Conservation (phyloP, 768 basidiomycete genomes). For the Sarcomyxa edulis region DNA sequence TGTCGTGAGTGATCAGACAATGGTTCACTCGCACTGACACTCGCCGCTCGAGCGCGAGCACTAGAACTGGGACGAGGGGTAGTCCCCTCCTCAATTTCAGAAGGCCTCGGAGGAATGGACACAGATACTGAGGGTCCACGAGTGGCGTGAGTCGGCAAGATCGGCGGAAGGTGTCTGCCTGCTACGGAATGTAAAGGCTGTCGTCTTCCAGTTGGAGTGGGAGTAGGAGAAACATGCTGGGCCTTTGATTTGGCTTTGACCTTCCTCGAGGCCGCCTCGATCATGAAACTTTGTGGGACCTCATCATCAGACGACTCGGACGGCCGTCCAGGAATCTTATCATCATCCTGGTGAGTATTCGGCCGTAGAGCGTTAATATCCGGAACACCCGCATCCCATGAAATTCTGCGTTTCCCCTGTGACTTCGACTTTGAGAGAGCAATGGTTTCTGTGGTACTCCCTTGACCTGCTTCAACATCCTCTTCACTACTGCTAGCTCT, state of each 20-base stretch:
- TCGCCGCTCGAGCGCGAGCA: too few relatives aligned
- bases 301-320: constrained; percentile 72
- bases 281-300: constrained; percentile 82
- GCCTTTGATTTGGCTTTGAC: constrained; percentile 21
- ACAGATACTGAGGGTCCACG: constrained; percentile 27
- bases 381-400: constrained; percentile 53
- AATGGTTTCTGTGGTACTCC: constrained; percentile 25
- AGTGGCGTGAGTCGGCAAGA: too few relatives aligned
- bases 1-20: constrained; percentile 26
- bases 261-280: constrained; percentile 52
- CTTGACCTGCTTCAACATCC: constrained; percentile 61
- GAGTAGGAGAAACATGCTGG: constrained; percentile 16
- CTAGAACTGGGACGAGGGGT: constrained; percentile 15
- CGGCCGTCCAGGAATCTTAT: constrained; percentile 46
- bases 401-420: constrained; percentile 46
- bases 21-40: constrained; percentile 18
- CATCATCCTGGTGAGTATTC: constrained; percentile 70
- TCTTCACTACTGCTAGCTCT: constrained; percentile 40
- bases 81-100: constrained; percentile 48
- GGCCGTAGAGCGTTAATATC: constrained; percentile 59
- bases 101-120: constrained; percentile 60
- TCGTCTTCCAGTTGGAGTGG: constrained; percentile 24
- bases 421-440: constrained; percentile 25
- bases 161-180: constrained; percentile 33
- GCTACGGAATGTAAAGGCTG: constrained; percentile 51